phyloP scores from a whole-genome alignment of 2,329 filamentous ascomycete species.

The Clonostachys rosea region DNA sequence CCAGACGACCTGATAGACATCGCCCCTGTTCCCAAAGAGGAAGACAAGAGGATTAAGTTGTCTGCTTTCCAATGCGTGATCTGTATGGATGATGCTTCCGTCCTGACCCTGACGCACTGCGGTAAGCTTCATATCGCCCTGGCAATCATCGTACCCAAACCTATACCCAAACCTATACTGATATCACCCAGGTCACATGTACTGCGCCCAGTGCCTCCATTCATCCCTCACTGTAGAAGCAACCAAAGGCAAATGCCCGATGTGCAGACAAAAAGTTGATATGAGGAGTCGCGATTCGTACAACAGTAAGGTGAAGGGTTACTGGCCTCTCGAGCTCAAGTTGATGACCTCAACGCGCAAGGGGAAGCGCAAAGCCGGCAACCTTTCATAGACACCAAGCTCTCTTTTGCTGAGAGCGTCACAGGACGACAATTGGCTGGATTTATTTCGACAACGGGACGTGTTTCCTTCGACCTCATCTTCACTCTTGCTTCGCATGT shows the following conservation, averaged over 20 bases:
- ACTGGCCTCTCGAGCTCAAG: slow-evolving; percentile 58
- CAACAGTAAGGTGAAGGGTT: slow-evolving; percentile 42
- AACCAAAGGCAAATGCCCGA: slow-evolving; percentile 55
- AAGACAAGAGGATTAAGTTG: slow-evolving; percentile 46
- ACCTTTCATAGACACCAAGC: neutral
- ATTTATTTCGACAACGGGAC: too few species aligned
- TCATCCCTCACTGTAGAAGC: slow-evolving; percentile 52
- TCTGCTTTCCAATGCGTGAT: slow-evolving; percentile 60
- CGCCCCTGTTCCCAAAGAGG: slow-evolving; percentile 13
- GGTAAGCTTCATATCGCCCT: slow-evolving; percentile 38
- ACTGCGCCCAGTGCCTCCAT: slow-evolving; percentile 59
- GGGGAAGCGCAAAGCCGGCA: slow-evolving; percentile 26
- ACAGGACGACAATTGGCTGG: too few species aligned
- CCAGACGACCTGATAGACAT: slow-evolving; percentile 36
- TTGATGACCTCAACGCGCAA: slow-evolving; percentile 51
- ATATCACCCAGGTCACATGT: slow-evolving; percentile 50
- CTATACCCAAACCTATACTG: slow-evolving; percentile 10
- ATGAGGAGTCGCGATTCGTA: slow-evolving; percentile 33
- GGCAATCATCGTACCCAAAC: slow-evolving; percentile 1
- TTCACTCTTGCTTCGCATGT: too few species aligned
- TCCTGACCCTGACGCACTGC: slow-evolving; percentile 60
- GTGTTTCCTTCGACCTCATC: too few species aligned
- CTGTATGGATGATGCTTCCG: slow-evolving; percentile 58
- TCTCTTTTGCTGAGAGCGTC: too few species aligned
- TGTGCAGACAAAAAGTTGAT: slow-evolving; percentile 58